These are phyloP conservation scores for Ganoderma resinaceum DNA, from an alignment of 1,284 basidiomycete genomes.

Conservation along the genomic window DNA sequence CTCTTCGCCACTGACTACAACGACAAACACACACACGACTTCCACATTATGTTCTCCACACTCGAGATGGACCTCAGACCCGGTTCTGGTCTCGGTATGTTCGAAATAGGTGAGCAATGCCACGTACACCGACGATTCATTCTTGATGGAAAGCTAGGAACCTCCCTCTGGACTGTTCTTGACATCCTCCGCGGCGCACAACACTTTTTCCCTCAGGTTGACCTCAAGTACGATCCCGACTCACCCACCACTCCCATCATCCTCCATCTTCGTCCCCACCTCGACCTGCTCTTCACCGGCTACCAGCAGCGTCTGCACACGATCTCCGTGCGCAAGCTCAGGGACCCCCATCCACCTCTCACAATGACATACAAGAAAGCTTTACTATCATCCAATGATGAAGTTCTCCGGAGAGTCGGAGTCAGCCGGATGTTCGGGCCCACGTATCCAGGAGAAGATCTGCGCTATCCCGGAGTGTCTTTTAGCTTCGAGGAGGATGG, in stretches of 20 bases:
- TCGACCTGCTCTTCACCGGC: slow-evolving; percentile 83
- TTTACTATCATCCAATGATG: slow-evolving; percentile 63
- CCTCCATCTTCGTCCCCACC: slow-evolving; percentile 77
- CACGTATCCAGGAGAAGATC: slow-evolving; percentile 80
- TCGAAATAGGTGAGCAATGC: slow-evolving; percentile 68
- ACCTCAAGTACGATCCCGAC: slow-evolving; percentile 85
- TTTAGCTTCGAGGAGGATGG: slow-evolving; percentile 81
- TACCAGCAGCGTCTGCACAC: slow-evolving; percentile 79
- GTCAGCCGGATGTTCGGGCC: slow-evolving; percentile 84
- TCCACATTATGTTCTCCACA: slow-evolving; percentile 60
- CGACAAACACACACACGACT: not conserved
- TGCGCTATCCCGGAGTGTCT: slow-evolving; percentile 84
- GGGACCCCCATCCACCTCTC: slow-evolving; percentile 68
- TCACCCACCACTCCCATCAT: slow-evolving; percentile 78
- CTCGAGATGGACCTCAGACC: slow-evolving; percentile 81
- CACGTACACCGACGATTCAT: not conserved
- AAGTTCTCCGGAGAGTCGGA: slow-evolving; percentile 67
- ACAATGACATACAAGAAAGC: slow-evolving; percentile 74
- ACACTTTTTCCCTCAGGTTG: slow-evolving; percentile 79
- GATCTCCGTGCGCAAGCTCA: slow-evolving; percentile 71
- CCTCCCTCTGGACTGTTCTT: slow-evolving; percentile 83
- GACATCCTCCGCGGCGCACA: slow-evolving; percentile 70
- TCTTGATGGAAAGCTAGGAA: slow-evolving; percentile 52
- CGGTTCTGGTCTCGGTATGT: slow-evolving; percentile 79
- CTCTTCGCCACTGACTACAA: no score